Percentiles rank a stretch among this genome's conserved stretches.
Conservation (phyloP, 1,139 yeast genomes). For the Suhomyces anneliseae region DNA sequence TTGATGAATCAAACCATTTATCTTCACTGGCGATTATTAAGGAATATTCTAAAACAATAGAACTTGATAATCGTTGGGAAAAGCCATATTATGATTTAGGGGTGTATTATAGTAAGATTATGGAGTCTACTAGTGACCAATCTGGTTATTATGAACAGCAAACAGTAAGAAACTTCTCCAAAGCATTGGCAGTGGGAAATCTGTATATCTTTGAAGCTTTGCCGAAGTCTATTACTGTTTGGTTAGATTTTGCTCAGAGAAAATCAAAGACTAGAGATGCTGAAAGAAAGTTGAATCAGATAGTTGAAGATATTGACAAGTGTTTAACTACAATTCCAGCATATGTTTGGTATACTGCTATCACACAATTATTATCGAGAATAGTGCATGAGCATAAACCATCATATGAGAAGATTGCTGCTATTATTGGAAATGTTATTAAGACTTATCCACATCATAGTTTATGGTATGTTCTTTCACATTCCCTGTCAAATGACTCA, state of each 20-base stretch:
- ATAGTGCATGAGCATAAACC: constrained; percentile 61
- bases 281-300: constrained; percentile 41
- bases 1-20: constrained; percentile 83
- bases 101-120: constrained; percentile 70
- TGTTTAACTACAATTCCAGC: constrained; percentile 52
- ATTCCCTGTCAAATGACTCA: constrained; percentile 64
- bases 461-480: constrained; percentile 81
- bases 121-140: constrained; percentile 55
- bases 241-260: constrained; percentile 78
- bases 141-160: constrained; percentile 68
- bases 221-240: constrained; percentile 84
- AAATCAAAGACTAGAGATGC: constrained; percentile 29
- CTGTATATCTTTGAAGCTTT: constrained; percentile 78
- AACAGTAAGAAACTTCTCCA: constrained; percentile 63
- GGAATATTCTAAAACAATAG: constrained; percentile 63
- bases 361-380: constrained; percentile 84
- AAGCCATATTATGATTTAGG: constrained; percentile 82
- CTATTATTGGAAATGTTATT: constrained; percentile 57
- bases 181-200: constrained; percentile 69
- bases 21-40: constrained; percentile 71
- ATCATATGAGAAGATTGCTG: constrained; percentile 57
- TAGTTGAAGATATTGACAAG: constrained; percentile 54
- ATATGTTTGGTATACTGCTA: constrained; percentile 78
- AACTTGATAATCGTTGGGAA: constrained; percentile 66
- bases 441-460: constrained; percentile 76